Evolutionary conservation across 1,139 yeast genomes (phyloP).

Genomic region (Groenewaldozyma sp.): DNA sequence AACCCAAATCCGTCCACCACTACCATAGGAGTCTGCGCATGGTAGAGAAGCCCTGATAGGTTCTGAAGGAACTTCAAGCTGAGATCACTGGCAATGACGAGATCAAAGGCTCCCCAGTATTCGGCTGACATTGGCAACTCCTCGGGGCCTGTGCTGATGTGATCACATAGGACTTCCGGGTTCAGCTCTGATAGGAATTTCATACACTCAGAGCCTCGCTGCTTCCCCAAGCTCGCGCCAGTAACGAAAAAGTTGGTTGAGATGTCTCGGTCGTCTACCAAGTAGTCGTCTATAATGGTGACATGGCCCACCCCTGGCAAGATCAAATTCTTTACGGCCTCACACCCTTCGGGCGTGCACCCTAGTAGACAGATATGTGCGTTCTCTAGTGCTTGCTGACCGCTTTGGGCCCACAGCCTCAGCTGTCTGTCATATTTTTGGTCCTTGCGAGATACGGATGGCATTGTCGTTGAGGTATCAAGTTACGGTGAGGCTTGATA

Average conservation of each 20-base stretch:
- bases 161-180: conserved; percentile 42
- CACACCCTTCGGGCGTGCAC: conserved; percentile 54
- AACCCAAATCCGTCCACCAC: conserved; percentile 50
- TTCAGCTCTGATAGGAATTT: conserved; percentile 48
- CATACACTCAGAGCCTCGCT: conserved; percentile 35
- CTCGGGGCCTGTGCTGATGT: conserved; percentile 24
- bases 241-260: conserved; percentile 56
- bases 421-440: conserved; percentile 71
- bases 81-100: conserved; percentile 42
- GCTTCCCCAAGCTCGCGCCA: conserved; percentile 38
- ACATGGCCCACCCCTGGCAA: conserved; percentile 71
- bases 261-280: conserved; percentile 39
- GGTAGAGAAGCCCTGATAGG: conserved; percentile 37
- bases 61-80: conserved; percentile 16
- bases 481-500: too few relatives aligned
- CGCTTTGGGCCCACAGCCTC: conserved; percentile 75
- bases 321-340: conserved; percentile 66
- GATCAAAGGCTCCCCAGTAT: conserved; percentile 43
- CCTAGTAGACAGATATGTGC: conserved; percentile 58
- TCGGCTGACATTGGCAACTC: conserved; percentile 8
- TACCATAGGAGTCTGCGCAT: conserved; percentile 44
- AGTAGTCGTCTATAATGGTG: conserved; percentile 44
- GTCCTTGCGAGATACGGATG: conserved; percentile 16
- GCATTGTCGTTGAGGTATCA: conserved; percentile 9
- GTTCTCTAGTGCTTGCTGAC: conserved; percentile 54